Base-by-base conservation (phyloP, 306 rosid genomes). In the Gleditsia sinensis region DNA sequence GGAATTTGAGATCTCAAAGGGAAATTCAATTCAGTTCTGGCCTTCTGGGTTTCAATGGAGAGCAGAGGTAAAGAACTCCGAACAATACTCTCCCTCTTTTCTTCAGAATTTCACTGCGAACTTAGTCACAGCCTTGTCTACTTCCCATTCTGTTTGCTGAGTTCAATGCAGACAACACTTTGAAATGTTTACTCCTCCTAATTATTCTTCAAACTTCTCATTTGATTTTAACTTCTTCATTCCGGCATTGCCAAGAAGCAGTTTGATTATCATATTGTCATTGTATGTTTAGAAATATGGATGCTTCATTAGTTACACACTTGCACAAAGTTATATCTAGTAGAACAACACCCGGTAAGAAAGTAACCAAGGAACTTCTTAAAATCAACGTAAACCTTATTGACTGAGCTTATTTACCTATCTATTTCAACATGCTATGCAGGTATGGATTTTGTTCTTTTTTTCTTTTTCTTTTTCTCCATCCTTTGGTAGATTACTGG, bases 21-120 rank as follows among this genome's bases (percentile, higher is more conserved):
- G 17, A 57, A 14, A 36, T 34, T 43, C 13, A 30, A 25, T 60
- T 46, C 24, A 55, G 2, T 53, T 68, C 61, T 27, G n/a, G 28
- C 5, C 8, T 56, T 23, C 69, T 27, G n/a, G 28, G 9, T 13
- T 56, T 23, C 69, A 32, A 51, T 42, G 42, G 42, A 54, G 23
- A 64, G 1, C 69, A 58, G 21, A 80, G 72, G 83, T 39, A 68
- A n/a, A n/a, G n/a, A n/a, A n/a, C n/a, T n/a, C n/a, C n/a, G n/a
- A n/a, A n/a, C n/a, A 36, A 11, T 21, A 70, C 24, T 34, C 37
- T 37, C 46, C 81, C 68, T 20, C 21, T 51, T 14, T 51, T 21
- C 24, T 20, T 11, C 62, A 51, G 24, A 45, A 25, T 5, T 21
- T 34, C 25, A n/a, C n/a, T 25, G 33, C 0, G 23, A 16, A 59